Evolutionary conservation across 2,329 filamentous ascomycete species (phyloP), one percentile per base, ranked within the genome.

Genomic region (Calycina marina): DNA sequence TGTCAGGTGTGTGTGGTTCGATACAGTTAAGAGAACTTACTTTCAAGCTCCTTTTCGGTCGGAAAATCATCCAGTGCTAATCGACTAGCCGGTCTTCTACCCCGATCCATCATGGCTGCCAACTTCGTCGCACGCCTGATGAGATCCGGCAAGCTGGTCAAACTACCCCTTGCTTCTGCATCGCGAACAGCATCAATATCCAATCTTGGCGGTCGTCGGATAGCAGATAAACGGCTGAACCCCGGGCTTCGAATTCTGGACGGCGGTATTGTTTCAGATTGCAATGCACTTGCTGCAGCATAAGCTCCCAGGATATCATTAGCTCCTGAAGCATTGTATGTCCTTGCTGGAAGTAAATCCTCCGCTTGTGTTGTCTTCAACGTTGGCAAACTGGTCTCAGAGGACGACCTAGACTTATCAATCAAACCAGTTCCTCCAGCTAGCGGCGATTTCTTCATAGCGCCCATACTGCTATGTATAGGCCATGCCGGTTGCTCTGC

Each of bases 81-180:
- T 11, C 66, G 63, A 46, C 72, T 77, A 14, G 61, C 69, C 16
- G 72, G 72, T 43, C 72, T 60, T 41, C 62, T 77, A 9, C 88
- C 88, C 42, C 76, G 76, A 47, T 96, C 88, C 37, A 98, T 75
- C 56, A 93, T 85, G 0, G 82, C 72, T 11, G 86, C 88, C 22
- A 96, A 61, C 42, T 73, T 74, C 1, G 88, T 96, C 8, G 90
- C 90, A 45, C 90, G 72, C 48, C 74, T 69, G 44, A 98, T 96
- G 38, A 98, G 61, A 52, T 96, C 90, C 0, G 86, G 80, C 37
- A 98, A 61, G 56, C 86, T 94, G 2, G 90, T 96, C 41, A 93
- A 63, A 52, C 86, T 94, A 4, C 84, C 86, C 48, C 90, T 72
- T 1, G 78, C 72, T 54, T 94, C 84, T 11, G 82, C 81, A 31